phyloP scores from a whole-genome alignment of 768 basidiomycete genomes.

The Naganishia kalamii region DNA sequence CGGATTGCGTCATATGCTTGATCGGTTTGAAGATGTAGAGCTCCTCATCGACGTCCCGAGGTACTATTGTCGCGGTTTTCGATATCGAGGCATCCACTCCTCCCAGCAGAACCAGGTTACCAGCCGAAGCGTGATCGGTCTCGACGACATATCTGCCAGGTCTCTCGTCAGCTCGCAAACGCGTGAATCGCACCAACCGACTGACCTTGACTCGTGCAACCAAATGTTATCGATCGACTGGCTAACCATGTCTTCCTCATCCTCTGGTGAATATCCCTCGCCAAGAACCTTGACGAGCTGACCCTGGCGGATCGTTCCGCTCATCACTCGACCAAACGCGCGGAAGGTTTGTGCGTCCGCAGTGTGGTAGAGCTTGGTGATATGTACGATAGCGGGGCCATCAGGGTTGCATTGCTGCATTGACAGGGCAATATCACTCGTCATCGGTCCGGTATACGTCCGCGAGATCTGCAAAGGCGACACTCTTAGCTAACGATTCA shows the following conservation, averaged over 20 bases:
- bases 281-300: slow-evolving; percentile 89
- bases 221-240: slow-evolving; percentile 77
- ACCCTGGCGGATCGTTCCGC: slow-evolving; percentile 78
- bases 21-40: slow-evolving; percentile 92
- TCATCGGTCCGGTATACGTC: slow-evolving; percentile 83
- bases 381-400: slow-evolving; percentile 85
- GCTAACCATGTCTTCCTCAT: slow-evolving; percentile 95
- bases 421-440: slow-evolving; percentile 64
- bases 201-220: slow-evolving; percentile 82
- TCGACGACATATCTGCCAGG: slow-evolving; percentile 77
- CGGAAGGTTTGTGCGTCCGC: slow-evolving; percentile 95
- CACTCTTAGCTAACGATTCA: not conserved
- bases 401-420: slow-evolving; percentile 78
- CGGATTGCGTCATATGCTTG: slow-evolving; percentile 93
- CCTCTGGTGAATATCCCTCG: slow-evolving; percentile 96
- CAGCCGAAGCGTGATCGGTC: slow-evolving; percentile 77
- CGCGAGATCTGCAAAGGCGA: slow-evolving; percentile 58
- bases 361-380: slow-evolving; percentile 91
- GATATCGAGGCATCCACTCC: slow-evolving; percentile 91
- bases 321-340: slow-evolving; percentile 88
- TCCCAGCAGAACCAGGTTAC: slow-evolving; percentile 84
- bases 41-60: slow-evolving; percentile 62
- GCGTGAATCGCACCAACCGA: not conserved
- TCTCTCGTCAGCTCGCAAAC: not conserved
- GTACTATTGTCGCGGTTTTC: slow-evolving; percentile 81